phyloP scores from a whole-genome alignment of 352 stramenopile species.

The Lagenidium giganteum region DNA sequence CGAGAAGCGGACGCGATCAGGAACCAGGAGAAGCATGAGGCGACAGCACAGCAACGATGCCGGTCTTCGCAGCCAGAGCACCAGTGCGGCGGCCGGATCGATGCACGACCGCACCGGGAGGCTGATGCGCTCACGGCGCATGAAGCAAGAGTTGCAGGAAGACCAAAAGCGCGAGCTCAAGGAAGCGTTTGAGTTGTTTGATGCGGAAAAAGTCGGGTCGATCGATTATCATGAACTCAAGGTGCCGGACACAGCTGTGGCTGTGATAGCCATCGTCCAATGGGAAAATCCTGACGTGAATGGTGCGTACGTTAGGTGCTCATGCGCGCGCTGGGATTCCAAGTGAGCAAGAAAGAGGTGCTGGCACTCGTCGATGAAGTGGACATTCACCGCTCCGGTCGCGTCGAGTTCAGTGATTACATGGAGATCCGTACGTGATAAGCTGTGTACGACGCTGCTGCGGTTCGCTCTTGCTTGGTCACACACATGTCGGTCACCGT shows the following conservation, averaged over 20 bases:
- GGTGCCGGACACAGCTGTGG: too few species aligned
- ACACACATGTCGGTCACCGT: neutral
- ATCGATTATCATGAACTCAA: constrained; percentile 95
- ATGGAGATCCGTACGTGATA: constrained; percentile 84
- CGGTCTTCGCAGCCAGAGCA: too few species aligned
- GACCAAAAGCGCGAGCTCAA: constrained; percentile 88
- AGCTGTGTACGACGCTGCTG: too few species aligned
- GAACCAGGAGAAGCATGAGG: too few species aligned
- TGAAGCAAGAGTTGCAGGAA: constrained; percentile 70
- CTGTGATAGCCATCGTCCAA: constrained; percentile 1
- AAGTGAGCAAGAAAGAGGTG: constrained; percentile 88
- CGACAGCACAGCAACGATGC: too few species aligned
- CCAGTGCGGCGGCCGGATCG: too few species aligned
- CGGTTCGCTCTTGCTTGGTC: neutral
- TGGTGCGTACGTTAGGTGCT: constrained; percentile 34
- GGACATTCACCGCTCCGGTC: constrained; percentile 78
- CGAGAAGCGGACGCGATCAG: too few species aligned
- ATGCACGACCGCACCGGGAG: too few species aligned
- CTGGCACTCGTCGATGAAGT: constrained; percentile 86
- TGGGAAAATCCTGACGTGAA: neutral
- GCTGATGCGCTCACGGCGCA: constrained; percentile 23
- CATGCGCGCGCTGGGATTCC: constrained; percentile 91
- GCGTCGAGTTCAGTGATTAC: constrained; percentile 89
- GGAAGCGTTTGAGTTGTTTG: constrained; percentile 93
- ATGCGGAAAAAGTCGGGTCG: constrained; percentile 87